Conservation (phyloP, 2,329 filamentous ascomycete species). For the Beauveria medogensis region DNA sequence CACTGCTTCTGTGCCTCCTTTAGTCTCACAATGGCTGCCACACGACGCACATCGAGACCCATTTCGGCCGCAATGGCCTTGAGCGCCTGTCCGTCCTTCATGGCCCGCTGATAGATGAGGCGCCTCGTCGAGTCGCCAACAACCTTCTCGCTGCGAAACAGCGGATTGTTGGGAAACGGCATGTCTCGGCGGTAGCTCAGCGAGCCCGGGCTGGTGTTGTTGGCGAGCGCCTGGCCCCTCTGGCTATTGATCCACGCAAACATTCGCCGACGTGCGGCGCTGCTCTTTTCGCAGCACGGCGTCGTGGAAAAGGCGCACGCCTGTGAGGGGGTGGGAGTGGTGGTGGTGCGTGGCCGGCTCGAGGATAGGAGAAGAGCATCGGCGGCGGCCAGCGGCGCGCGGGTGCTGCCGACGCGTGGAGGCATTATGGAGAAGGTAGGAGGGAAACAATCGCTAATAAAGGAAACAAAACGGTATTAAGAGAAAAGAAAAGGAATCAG, state of each 20-base stretch:
- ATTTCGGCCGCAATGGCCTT: slow-evolving; percentile 70
- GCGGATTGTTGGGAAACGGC: slow-evolving; percentile 67
- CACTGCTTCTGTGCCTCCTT: slow-evolving; percentile 80
- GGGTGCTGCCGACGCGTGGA: slow-evolving; percentile 15
- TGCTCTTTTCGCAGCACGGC: slow-evolving; percentile 29
- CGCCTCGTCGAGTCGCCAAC: slow-evolving; percentile 66
- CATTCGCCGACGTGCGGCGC: slow-evolving; percentile 29
- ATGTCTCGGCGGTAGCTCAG: slow-evolving; percentile 30
- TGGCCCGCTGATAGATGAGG: slow-evolving; percentile 64
- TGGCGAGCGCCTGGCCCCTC: slow-evolving; percentile 19
- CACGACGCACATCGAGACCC: slow-evolving; percentile 72
- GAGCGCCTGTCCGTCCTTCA: slow-evolving; percentile 57
- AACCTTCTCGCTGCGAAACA: slow-evolving; percentile 64
- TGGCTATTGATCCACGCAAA: slow-evolving; percentile 28
- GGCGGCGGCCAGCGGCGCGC: slow-evolving; percentile 22
- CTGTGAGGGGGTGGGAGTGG: slow-evolving; percentile 13
- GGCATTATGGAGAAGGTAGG: slow-evolving; percentile 18
- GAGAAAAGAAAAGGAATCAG: neutral
- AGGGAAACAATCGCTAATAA: neutral
- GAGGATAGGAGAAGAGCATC: slow-evolving; percentile 23
- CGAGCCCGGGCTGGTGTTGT: slow-evolving; percentile 26
- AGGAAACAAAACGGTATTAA: neutral
- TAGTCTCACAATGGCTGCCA: slow-evolving; percentile 77
- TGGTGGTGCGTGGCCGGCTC: slow-evolving; percentile 11
- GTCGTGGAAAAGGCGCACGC: slow-evolving; percentile 33